A percentile compares a stretch with the other conserved stretches of the same genome.
Conservation (phyloP, 345 rosid genomes). For the Euphorbia tirucalli region DNA sequence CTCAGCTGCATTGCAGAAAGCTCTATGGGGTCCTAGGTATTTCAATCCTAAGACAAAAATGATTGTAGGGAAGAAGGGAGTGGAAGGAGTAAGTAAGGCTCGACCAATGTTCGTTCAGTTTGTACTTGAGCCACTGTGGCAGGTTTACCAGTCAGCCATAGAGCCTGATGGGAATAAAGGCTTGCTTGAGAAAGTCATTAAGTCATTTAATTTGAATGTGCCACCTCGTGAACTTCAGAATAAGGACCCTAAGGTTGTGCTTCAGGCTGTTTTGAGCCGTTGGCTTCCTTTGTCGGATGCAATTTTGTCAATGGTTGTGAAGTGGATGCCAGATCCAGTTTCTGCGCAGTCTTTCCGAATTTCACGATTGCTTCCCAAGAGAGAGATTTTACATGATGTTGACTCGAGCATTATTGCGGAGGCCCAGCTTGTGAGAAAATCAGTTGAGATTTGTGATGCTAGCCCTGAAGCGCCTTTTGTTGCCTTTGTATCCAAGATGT, state of each 20-base stretch:
- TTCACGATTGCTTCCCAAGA: conserved; percentile 71
- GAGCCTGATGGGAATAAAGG: conserved; percentile 64
- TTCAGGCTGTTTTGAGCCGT: conserved; percentile 79
- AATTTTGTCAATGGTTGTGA: conserved; percentile 83
- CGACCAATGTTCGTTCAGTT: conserved; percentile 93
- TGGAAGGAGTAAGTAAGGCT: conserved; percentile 55
- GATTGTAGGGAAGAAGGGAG: conserved; percentile 81
- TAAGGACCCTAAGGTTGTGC: conserved; percentile 78
- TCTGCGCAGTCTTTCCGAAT: conserved; percentile 67
- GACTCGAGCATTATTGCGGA: conserved; percentile 54
- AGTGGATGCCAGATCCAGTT: conserved; percentile 77
- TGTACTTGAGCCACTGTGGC: conserved; percentile 94
- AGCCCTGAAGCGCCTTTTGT: conserved; percentile 62
- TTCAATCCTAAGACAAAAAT: conserved; percentile 65
- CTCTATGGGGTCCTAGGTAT: conserved; percentile 91
- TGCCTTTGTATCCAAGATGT: conserved; percentile 94
- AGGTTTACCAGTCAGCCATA: conserved; percentile 72
- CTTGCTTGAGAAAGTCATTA: conserved; percentile 64
- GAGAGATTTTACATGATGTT: conserved; percentile 43
- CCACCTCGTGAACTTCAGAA: conserved; percentile 83
- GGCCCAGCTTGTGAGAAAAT: conserved; percentile 67
- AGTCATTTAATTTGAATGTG: conserved; percentile 61
- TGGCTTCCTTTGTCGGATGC: conserved; percentile 95
- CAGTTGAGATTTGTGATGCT: conserved; percentile 72
- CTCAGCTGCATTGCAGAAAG: conserved; percentile 56